phyloP scores from a whole-genome alignment of 192 early-diverging fungal species.

The Dissophora globulifera region DNA sequence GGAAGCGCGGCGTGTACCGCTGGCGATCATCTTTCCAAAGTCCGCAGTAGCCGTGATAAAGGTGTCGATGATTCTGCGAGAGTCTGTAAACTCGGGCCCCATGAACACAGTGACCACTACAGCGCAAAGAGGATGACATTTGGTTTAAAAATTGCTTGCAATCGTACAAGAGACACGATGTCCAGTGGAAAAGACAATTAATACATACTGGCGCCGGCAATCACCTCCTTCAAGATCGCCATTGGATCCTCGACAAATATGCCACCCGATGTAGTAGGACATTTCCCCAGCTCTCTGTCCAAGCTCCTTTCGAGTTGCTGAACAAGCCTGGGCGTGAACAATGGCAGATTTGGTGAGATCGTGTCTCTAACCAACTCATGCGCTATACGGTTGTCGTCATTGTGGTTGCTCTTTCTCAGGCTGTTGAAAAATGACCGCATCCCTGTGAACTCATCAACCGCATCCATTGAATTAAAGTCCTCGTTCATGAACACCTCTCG shows the following conservation, averaged over 20 bases:
- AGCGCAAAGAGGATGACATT: too few species aligned
- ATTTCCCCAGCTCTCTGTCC: constrained; percentile 3
- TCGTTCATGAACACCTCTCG: constrained; percentile 47
- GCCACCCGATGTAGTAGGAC: not conserved
- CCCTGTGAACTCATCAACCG: constrained; percentile 36
- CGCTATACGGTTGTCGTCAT: constrained; percentile 3
- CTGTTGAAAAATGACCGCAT: constrained; percentile 7
- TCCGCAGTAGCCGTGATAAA: constrained; percentile 32
- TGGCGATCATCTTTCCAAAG: constrained; percentile 20
- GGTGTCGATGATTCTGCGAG: constrained; percentile 17
- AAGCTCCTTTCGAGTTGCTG: constrained; percentile 21
- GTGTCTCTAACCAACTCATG: constrained; percentile 39
- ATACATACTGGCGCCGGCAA: constrained; percentile 48
- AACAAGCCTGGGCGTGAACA: constrained; percentile 26
- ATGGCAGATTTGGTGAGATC: constrained; percentile 35
- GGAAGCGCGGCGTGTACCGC: not conserved
- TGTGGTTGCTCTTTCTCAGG: constrained; percentile 19
- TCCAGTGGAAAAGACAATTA: not conserved
- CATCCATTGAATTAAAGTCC: constrained; percentile 18
- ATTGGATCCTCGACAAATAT: constrained; percentile 22
- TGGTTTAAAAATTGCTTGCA: too few species aligned
- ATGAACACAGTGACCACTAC: constrained; percentile 41
- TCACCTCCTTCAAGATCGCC: constrained; percentile 29
- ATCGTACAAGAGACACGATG: too few species aligned
- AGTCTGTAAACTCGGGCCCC: constrained; percentile 34